Conservation (phyloP, 1,284 basidiomycete genomes). For the Papiliotrema flavescens region DNA sequence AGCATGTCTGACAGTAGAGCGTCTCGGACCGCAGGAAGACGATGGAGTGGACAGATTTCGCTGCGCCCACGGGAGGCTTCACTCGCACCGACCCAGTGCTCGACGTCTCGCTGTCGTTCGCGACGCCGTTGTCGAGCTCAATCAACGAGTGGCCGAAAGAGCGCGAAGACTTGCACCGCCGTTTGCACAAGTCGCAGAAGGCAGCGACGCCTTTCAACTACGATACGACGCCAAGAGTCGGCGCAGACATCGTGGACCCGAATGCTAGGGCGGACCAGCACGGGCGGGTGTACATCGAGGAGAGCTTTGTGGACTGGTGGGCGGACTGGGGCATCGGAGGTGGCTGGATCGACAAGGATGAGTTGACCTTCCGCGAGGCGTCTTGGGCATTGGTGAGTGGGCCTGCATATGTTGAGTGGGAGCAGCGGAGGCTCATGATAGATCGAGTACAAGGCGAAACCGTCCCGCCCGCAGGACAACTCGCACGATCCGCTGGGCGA, state of each 20-base stretch:
- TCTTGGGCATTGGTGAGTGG: conserved; percentile 81
- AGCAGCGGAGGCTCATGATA: conserved; percentile 36
- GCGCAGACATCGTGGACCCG: conserved; percentile 9
- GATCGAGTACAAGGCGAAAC: conserved; percentile 74
- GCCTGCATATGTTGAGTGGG: conserved; percentile 1
- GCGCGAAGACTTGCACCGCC: conserved; percentile 65
- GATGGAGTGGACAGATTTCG: conserved; percentile 82
- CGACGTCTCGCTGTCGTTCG: conserved; percentile 74
- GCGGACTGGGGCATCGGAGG: conserved; percentile 77
- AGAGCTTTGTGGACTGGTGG: conserved; percentile 81
- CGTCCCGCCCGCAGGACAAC: conserved; percentile 20
- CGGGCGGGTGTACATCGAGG: conserved; percentile 70
- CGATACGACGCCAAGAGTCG: conserved; percentile 73
- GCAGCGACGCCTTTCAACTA: conserved; percentile 73
- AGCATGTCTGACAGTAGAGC: conserved; percentile 47
- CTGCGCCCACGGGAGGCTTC: conserved; percentile 63
- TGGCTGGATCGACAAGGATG: conserved; percentile 70
- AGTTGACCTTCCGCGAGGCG: conserved; percentile 73
- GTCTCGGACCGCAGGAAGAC: conserved; percentile 69
- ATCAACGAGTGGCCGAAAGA: conserved; percentile 69
- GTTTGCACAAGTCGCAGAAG: conserved; percentile 78
- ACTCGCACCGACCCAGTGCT: conserved; percentile 68
- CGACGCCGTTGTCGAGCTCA: conserved; percentile 61
- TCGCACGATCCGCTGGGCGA: conserved; percentile 45
- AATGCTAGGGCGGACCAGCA: conserved; percentile 47